Conservation (phyloP, 495 filamentous ascomycete species). For the Podospora pseudoanserina region DNA sequence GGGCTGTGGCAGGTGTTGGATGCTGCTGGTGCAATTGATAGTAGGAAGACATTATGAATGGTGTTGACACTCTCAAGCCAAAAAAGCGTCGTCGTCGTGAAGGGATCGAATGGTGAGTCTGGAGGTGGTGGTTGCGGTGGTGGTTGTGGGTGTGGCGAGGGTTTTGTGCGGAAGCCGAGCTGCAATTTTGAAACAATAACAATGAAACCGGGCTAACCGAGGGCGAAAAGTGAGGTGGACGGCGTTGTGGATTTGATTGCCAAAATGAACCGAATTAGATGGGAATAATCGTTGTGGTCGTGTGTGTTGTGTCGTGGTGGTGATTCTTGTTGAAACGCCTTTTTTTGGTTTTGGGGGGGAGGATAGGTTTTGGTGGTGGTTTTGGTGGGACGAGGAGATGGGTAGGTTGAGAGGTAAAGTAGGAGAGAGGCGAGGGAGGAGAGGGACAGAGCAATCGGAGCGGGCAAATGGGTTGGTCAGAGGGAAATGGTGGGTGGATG, state of each 20-base stretch:
- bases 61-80: slow-evolving; percentile 7
- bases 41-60: slow-evolving; percentile 69
- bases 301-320: slow-evolving; percentile 12
- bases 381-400: slow-evolving; percentile 30
- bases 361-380: slow-evolving; percentile 22
- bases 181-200: slow-evolving; percentile 31
- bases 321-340: slow-evolving; percentile 7
- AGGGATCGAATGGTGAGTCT: slow-evolving; percentile 7
- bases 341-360: slow-evolving; percentile 11
- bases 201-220: slow-evolving; percentile 27
- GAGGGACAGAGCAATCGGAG: slow-evolving; percentile 37
- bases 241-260: neutral
- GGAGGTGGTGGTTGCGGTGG: slow-evolving; percentile 21
- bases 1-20: slow-evolving; percentile 53
- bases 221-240: slow-evolving; percentile 8
- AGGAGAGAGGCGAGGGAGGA: slow-evolving; percentile 34
- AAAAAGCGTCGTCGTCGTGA: slow-evolving; percentile 9
- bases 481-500: slow-evolving; percentile 21
- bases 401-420: slow-evolving; percentile 29
- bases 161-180: slow-evolving; percentile 24
- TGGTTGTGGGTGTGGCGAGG: slow-evolving; percentile 19
- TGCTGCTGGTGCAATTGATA: slow-evolving; percentile 65
- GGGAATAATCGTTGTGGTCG: neutral
- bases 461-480: slow-evolving; percentile 40
- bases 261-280: slow-evolving; percentile 3